Conservation (phyloP, 257 asterid genomes). For the Penstemon davidsonii region DNA sequence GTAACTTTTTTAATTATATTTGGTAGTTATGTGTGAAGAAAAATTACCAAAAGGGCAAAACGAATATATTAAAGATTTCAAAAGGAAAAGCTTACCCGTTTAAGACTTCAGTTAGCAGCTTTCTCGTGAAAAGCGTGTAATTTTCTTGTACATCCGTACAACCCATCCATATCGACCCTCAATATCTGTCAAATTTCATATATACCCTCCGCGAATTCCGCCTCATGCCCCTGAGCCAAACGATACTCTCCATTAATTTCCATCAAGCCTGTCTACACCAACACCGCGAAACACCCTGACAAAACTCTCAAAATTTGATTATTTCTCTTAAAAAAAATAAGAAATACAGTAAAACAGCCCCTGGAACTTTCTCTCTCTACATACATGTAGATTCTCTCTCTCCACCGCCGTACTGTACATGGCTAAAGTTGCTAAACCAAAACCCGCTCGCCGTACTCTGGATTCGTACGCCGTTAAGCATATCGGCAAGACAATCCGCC, state of each 20-base stretch:
- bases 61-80: no score
- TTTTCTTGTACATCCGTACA: background rate
- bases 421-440: constrained; percentile 51
- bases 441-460: constrained; percentile 64
- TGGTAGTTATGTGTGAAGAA: no score
- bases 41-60: no score
- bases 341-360: background rate
- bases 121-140: background rate
- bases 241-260: background rate
- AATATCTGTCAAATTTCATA: background rate
- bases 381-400: constrained; percentile 29
- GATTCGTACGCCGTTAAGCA: constrained; percentile 71
- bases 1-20: no score
- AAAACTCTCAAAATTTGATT: no score
- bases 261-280: background rate
- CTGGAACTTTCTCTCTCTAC: constrained; percentile 30
- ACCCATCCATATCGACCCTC: constrained; percentile 2
- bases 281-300: background rate
- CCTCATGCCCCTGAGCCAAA: background rate
- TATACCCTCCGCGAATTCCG: constrained; percentile 13
- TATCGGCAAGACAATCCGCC: constrained; percentile 66
- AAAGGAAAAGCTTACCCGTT: background rate
- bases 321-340: no score
- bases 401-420: constrained; percentile 48
- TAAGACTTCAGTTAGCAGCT: background rate